Conservation (phyloP, 73 alveolate species). For the Paramecium primaurelia region DNA sequence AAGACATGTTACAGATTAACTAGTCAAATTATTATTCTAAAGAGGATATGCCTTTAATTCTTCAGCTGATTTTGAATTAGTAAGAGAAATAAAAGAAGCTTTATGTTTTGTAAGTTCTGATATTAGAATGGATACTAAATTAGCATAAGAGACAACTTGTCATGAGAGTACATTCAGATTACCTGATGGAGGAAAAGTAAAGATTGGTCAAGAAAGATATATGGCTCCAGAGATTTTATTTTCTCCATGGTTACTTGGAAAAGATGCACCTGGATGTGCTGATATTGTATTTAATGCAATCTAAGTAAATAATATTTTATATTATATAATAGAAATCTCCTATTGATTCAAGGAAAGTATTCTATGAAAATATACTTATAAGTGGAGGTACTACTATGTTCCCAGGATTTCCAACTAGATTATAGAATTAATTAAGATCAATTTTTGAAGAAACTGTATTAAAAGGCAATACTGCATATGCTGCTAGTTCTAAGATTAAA, state of each 20-base stretch:
- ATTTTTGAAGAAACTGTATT: slow-evolving; percentile 73
- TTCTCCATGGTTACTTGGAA: slow-evolving; percentile 83
- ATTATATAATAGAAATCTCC: slow-evolving; percentile 69
- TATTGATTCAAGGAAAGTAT: slow-evolving; percentile 71
- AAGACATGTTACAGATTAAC: slow-evolving; percentile 92
- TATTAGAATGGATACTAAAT: slow-evolving; percentile 83
- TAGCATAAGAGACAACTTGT: slow-evolving; percentile 91
- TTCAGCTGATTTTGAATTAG: slow-evolving; percentile 95
- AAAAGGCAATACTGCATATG: slow-evolving; percentile 65
- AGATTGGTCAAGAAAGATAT: slow-evolving; percentile 89
- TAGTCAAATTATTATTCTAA: slow-evolving; percentile 83
- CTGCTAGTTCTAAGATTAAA: slow-evolving; percentile 32
- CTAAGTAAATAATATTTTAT: background rate
- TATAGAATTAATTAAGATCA: slow-evolving; percentile 76
- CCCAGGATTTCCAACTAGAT: slow-evolving; percentile 96
- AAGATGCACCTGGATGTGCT: slow-evolving; percentile 85
- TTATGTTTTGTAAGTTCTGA: slow-evolving; percentile 90
- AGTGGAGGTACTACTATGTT: slow-evolving; percentile 98
- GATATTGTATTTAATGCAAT: slow-evolving; percentile 85
- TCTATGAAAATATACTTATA: slow-evolving; percentile 66
- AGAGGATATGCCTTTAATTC: slow-evolving; percentile 96
- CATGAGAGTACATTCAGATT: slow-evolving; percentile 82
- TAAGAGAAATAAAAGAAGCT: slow-evolving; percentile 93
- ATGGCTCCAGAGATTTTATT: slow-evolving; percentile 95
- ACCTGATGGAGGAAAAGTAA: slow-evolving; percentile 89